Percentiles rank a stretch among this genome's conserved stretches.
Conservation (phyloP, 306 rosid species). For the Rosa chinensis region DNA sequence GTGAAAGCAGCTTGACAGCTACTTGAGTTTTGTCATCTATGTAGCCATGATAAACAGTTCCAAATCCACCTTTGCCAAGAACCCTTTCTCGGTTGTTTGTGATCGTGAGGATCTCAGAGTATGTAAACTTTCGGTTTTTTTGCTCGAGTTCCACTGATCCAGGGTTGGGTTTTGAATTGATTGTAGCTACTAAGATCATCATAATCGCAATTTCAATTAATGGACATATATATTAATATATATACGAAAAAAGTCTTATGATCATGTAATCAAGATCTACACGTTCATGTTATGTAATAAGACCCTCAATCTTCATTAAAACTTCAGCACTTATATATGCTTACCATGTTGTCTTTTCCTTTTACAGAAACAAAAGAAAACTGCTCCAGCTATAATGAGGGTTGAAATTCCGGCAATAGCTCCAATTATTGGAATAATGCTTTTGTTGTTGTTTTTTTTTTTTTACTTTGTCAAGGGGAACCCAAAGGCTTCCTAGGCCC, state of each 20-base stretch:
- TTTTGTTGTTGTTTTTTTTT: conserved; percentile 5
- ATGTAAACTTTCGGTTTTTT: conserved; percentile 35
- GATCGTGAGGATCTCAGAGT: conserved; percentile 32
- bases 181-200: not conserved
- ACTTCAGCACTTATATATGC: not conserved
- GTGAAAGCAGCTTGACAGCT: conserved; percentile 56
- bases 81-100: conserved; percentile 44
- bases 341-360: conserved; percentile 18
- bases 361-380: conserved; percentile 15
- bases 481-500: too few species aligned
- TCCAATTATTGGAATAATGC: conserved; percentile 42
- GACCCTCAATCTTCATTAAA: not conserved
- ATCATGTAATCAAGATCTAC: not conserved
- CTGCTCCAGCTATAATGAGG: conserved; percentile 11
- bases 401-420: conserved; percentile 40
- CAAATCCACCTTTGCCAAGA: conserved; percentile 55
- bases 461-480: too few species aligned
- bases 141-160: conserved; percentile 21
- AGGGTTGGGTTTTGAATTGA: not conserved
- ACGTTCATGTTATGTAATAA: not conserved
- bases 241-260: too few species aligned
- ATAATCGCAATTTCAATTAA: not conserved
- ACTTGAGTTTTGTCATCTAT: conserved; percentile 43
- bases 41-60: conserved; percentile 46
- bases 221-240: not conserved